Evolutionary conservation across 2,329 filamentous ascomycete species (phyloP).

Genomic region (Aspergillus ustus): DNA sequence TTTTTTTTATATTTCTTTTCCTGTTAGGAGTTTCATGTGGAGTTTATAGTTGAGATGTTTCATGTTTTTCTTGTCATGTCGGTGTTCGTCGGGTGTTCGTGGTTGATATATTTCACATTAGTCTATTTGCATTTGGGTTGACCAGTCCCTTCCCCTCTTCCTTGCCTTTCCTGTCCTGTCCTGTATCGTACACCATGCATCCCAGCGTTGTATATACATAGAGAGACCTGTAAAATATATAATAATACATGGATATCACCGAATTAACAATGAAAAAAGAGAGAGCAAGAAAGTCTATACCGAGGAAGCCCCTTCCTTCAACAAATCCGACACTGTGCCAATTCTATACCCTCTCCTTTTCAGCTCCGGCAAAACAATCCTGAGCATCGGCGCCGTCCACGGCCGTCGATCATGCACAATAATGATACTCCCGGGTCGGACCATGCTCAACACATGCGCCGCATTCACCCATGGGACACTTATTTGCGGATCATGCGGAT

Average conservation of each 20-base stretch:
- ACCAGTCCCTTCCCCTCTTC: constrained; percentile 3
- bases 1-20: constrained; percentile 9
- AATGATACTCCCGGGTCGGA: constrained; percentile 75
- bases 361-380: constrained; percentile 72
- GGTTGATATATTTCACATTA: constrained; percentile 5
- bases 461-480: constrained; percentile 71
- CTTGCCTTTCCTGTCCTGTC: constrained; percentile 2
- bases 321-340: constrained; percentile 71
- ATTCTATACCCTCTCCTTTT: constrained; percentile 70
- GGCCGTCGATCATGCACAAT: constrained; percentile 82
- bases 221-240: constrained; percentile 15
- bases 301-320: constrained; percentile 44
- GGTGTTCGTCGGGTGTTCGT: neutral
- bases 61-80: neutral
- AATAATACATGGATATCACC: constrained; percentile 4
- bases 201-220: constrained; percentile 12
- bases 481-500: constrained; percentile 91
- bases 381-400: constrained; percentile 85
- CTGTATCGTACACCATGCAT: constrained; percentile 15
- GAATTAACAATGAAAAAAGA: constrained; percentile 5
- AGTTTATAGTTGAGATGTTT: neutral
- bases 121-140: constrained; percentile 9
- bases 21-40: neutral
- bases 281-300: constrained; percentile 3
- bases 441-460: constrained; percentile 78